Conservation (phyloP, 352 stramenopile species). For the Globisporangium spinosum region DNA sequence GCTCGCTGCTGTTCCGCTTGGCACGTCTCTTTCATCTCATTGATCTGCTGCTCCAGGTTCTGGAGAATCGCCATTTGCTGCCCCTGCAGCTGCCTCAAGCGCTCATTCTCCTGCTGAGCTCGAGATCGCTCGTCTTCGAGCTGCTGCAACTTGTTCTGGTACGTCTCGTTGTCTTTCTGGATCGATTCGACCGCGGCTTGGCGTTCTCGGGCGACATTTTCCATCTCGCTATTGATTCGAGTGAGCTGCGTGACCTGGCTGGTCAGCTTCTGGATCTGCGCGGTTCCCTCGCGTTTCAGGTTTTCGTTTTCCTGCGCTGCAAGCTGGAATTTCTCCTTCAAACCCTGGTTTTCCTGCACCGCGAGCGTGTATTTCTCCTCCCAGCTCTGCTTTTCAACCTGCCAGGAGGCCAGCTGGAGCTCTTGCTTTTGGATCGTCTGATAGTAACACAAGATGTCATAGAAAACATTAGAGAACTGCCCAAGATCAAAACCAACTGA, state of each 20-base stretch:
- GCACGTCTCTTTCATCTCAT: slow-evolving; percentile 39
- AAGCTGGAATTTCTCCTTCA: slow-evolving; percentile 69
- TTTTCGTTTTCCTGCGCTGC: slow-evolving; percentile 45
- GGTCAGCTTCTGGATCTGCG: slow-evolving; percentile 51
- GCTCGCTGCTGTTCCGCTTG: slow-evolving; percentile 32
- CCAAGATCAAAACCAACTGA: not conserved
- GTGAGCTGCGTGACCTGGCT: slow-evolving; percentile 46
- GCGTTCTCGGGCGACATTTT: slow-evolving; percentile 41
- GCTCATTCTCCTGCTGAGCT: slow-evolving; percentile 42
- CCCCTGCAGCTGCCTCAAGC: slow-evolving; percentile 32
- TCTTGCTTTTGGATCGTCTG: slow-evolving; percentile 62
- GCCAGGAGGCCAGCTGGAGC: slow-evolving; percentile 42
- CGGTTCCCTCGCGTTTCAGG: slow-evolving; percentile 46
- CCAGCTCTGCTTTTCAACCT: slow-evolving; percentile 71
- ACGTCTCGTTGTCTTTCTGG: slow-evolving; percentile 36
- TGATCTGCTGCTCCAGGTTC: slow-evolving; percentile 39
- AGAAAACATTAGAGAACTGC: not conserved
- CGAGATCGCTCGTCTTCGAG: slow-evolving; percentile 40
- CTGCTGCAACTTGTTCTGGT: slow-evolving; percentile 41
- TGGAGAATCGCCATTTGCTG: slow-evolving; percentile 38
- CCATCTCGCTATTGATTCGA: slow-evolving; percentile 43
- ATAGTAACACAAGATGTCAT: not conserved
- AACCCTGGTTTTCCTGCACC: slow-evolving; percentile 49
- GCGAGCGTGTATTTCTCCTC: slow-evolving; percentile 78
- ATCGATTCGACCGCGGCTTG: slow-evolving; percentile 32